Evolutionary conservation across 371 early-diverging fungal species (phyloP).

Genomic region (Apophysomyces ossiformis): DNA sequence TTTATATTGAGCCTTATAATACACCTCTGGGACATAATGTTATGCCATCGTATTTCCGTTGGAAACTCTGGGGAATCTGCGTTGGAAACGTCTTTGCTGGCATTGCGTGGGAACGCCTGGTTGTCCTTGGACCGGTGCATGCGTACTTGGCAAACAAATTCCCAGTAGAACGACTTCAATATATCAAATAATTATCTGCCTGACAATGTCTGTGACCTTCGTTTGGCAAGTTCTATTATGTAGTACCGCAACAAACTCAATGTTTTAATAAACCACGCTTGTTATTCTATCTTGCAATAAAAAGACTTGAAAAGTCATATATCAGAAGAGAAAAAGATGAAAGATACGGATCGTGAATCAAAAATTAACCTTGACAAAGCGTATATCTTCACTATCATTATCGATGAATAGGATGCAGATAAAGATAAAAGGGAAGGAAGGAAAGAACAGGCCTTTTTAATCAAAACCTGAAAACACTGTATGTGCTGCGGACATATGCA

Average conservation of each 20-base stretch:
- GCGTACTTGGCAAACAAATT: constrained; percentile 15
- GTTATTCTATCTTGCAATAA: too few relatives aligned
- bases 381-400: too few relatives aligned
- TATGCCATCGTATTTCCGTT: constrained; percentile 69
- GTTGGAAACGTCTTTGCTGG: constrained; percentile 42
- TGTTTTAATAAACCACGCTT: too few relatives aligned
- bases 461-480: constrained; percentile 46
- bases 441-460: constrained; percentile 15
- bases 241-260: too few relatives aligned
- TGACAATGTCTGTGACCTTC: background rate
- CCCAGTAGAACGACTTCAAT: constrained; percentile 15
- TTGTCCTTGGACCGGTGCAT: constrained; percentile 58
- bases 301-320: too few relatives aligned
- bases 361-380: too few relatives aligned
- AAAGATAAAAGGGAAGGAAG: background rate
- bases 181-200: background rate
- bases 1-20: constrained; percentile 63
- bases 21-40: constrained; percentile 70
- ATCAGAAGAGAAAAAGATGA: too few relatives aligned
- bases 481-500: constrained; percentile 60
- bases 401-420: constrained; percentile 6
- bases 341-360: too few relatives aligned
- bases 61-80: constrained; percentile 61
- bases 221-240: too few relatives aligned
- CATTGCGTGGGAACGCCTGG: constrained; percentile 47